A percentile compares a stretch with the other conserved stretches of the same genome.
Evolutionary conservation across 768 basidiomycete species (phyloP).

Genomic region (Mycena filopes): DNA sequence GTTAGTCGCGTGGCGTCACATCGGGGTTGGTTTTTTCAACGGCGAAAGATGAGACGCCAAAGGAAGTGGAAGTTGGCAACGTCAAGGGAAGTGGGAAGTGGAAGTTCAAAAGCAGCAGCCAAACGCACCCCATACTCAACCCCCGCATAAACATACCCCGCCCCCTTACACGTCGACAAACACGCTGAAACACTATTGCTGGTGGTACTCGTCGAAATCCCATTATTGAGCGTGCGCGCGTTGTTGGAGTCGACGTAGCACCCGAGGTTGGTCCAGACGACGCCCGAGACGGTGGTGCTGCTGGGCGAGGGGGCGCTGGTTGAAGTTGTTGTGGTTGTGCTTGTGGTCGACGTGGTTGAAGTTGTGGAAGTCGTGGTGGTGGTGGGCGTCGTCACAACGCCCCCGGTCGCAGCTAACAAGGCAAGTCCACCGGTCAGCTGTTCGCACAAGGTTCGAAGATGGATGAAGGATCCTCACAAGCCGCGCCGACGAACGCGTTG

Average conservation of each 20-base stretch:
- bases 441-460: too few species aligned
- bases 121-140: constrained; percentile 18
- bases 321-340: constrained; percentile 1
- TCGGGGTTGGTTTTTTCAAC: too few species aligned
- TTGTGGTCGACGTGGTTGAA: constrained; percentile 24
- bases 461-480: constrained; percentile 36
- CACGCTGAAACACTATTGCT: constrained; percentile 10
- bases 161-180: neutral
- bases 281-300: neutral
- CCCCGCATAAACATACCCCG: constrained; percentile 15
- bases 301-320: neutral
- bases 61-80: too few species aligned
- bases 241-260: constrained; percentile 39
- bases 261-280: constrained; percentile 39
- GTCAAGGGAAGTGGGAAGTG: too few species aligned
- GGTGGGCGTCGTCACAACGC: neutral
- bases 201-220: neutral
- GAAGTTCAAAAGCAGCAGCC: too few species aligned
- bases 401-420: too few species aligned
- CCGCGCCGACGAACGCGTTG: constrained; percentile 69
- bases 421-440: too few species aligned
- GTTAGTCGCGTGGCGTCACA: too few species aligned
- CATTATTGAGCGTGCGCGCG: constrained; percentile 21
- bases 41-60: too few species aligned
- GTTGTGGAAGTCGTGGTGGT: constrained; percentile 1